These are phyloP conservation scores for Bruguiera sexangula DNA, from an alignment of 345 rosid genomes.

Conservation along the genomic window DNA sequence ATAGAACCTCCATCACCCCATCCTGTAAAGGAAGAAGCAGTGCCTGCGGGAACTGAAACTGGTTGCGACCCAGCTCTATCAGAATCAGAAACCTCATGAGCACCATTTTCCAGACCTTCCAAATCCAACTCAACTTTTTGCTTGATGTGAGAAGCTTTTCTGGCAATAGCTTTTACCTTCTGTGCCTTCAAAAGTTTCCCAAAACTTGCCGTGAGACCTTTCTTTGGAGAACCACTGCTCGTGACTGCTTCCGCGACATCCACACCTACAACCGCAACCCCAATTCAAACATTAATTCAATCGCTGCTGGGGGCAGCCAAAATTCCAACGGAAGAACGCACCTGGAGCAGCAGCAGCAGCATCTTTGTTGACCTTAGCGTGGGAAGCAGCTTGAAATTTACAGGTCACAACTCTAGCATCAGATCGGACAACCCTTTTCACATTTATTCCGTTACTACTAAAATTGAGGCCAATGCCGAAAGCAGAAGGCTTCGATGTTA, in stretches of 20 bases:
- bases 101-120: neutral
- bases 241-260: neutral
- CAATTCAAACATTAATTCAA: too few relatives aligned
- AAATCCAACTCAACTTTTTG: slow-evolving; percentile 13
- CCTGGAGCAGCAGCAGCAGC: too few relatives aligned
- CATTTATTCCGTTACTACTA: too few relatives aligned
- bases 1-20: slow-evolving; percentile 45
- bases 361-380: too few relatives aligned
- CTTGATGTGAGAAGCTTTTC: slow-evolving; percentile 39
- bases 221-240: slow-evolving; percentile 16
- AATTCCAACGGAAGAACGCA: too few relatives aligned
- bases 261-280: too few relatives aligned
- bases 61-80: slow-evolving; percentile 19
- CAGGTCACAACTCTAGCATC: too few relatives aligned
- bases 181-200: slow-evolving; percentile 52
- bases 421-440: too few relatives aligned
- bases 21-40: slow-evolving; percentile 44
- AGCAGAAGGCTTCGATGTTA: too few relatives aligned
- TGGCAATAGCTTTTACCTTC: slow-evolving; percentile 54
- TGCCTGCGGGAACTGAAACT: slow-evolving; percentile 31
- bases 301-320: too few relatives aligned
- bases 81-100: neutral
- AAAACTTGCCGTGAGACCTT: slow-evolving; percentile 31
- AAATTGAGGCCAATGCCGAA: too few relatives aligned
- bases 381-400: too few relatives aligned